Base-by-base conservation (phyloP, 2,329 filamentous ascomycete species). In the Teratosphaeria epicoccoides region DNA sequence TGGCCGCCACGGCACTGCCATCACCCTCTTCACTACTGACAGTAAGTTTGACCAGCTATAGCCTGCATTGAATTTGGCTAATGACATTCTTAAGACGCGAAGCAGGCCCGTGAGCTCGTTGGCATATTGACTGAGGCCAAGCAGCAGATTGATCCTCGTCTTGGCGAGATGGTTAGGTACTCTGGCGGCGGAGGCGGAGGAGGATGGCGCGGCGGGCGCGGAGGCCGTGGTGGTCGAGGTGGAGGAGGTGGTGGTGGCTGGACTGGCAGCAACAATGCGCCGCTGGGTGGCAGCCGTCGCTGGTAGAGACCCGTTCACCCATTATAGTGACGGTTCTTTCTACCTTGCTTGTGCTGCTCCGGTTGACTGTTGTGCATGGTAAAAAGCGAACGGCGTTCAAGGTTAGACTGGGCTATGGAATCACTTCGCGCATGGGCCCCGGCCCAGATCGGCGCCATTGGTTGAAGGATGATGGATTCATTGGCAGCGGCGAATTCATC, bases 21-120 rank as follows among this genome's bases (percentile, higher is more conserved):
- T 97, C 69, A 97, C 93, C 60, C 82, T 98, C 67, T 98, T 98
- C 76, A 97, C 93, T 72, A 93, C 91, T 85, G 93, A 97, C 74
- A 97, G 91, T 96, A 80, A 77, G 90, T 86, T 55, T 50, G 23
- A 17, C 43, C 22, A 24, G 23, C 28, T n/a, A 46, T 51, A 50
- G 37, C 43, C 55, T 54, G 46, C 29, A 9, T 24, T 53, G 51
- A 29, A 29, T 46, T 5, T 4, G 40, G 52, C 68, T 73, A 20
- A 40, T 9, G 60, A 73, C 63, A 24, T 46, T 24, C 49, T 11
- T 6, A 56, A 76, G 74, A 77, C 64, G 68, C 73, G 49, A 76
- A 76, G 69, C 74, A 77, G 82, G 91, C 93, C 74, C 91, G 93
- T 80, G 93, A 98, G 75, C 84, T 98, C 68, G 84, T 98, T 63